phyloP scores from a whole-genome alignment of 306 rosid species.

The Arachis hypogaea region DNA sequence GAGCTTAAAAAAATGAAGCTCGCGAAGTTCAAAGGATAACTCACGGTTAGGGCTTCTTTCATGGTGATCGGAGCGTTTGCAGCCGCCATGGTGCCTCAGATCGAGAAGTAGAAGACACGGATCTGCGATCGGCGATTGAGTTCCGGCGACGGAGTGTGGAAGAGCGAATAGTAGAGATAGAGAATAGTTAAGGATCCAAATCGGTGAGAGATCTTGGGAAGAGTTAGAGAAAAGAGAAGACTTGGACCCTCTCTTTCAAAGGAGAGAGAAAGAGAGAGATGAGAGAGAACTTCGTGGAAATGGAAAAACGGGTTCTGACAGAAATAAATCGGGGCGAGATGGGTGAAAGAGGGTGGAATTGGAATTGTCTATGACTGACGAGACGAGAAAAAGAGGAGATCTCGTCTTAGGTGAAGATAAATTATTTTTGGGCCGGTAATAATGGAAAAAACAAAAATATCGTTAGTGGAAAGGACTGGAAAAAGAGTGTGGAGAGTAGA shows the following conservation, averaged over 20 bases:
- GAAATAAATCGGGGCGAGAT: conserved; percentile 18
- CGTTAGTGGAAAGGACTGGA: too few relatives aligned
- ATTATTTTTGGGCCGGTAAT: conserved; percentile 8
- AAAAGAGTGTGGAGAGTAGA: neutral
- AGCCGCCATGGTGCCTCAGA: conserved; percentile 87
- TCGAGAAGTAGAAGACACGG: conserved; percentile 48
- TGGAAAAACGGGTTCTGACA: conserved; percentile 30
- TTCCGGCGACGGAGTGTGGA: conserved; percentile 31
- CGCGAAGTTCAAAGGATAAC: conserved; percentile 35
- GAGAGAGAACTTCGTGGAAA: conserved; percentile 29
- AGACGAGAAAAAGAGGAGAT: neutral
- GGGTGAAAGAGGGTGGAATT: conserved; percentile 8
- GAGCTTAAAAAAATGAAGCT: conserved; percentile 12
- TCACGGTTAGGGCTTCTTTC: conserved; percentile 90
- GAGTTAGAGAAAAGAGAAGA: conserved; percentile 36
- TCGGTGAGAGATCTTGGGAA: conserved; percentile 63
- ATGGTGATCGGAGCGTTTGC: conserved; percentile 99
- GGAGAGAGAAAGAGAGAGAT: conserved; percentile 36
- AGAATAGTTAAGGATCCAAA: conserved; percentile 48
- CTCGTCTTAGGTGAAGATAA: conserved; percentile 1
- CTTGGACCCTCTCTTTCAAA: conserved; percentile 52
- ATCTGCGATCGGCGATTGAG: conserved; percentile 53
- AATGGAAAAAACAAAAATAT: neutral
- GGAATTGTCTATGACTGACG: conserved; percentile 3
- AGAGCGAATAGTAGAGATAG: conserved; percentile 33